Conservation (phyloP, 2,329 filamentous ascomycete genomes). For the Colletotrichum filicis region DNA sequence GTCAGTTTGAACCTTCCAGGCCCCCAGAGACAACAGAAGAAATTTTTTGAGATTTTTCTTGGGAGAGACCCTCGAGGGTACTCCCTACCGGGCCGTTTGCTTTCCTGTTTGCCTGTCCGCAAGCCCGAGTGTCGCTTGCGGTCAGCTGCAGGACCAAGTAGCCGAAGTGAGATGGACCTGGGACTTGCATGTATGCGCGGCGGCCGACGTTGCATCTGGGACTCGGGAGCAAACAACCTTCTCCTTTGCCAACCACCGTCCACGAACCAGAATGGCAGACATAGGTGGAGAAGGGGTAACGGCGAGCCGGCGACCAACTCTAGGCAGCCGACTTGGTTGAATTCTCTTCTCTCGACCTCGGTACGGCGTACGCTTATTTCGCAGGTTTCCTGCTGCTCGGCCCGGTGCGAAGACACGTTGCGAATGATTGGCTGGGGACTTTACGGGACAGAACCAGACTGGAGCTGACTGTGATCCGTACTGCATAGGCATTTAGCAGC, state of each 20-base stretch:
- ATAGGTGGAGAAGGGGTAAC: not conserved
- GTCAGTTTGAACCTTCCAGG: not conserved
- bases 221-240: conserved; percentile 8
- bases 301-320: not conserved
- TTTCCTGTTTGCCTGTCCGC: not conserved
- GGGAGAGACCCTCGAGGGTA: not conserved
- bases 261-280: not conserved
- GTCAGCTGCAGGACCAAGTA: conserved; percentile 5
- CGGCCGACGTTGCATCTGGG: conserved; percentile 21
- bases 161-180: not conserved
- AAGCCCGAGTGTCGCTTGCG: not conserved
- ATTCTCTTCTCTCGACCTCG: not conserved
- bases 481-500: not conserved
- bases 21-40: not conserved
- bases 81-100: not conserved
- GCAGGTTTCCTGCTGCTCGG: not conserved
- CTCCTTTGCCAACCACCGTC: not conserved
- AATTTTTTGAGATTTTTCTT: not conserved
- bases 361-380: not conserved
- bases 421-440: not conserved
- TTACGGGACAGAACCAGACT: not conserved
- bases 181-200: not conserved
- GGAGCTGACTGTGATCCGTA: not conserved
- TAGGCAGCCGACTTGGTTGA: not conserved
- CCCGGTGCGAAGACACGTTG: not conserved